Base-by-base conservation (phyloP, 192 early-diverging fungal genomes). In the Entomortierella beljakovae region DNA sequence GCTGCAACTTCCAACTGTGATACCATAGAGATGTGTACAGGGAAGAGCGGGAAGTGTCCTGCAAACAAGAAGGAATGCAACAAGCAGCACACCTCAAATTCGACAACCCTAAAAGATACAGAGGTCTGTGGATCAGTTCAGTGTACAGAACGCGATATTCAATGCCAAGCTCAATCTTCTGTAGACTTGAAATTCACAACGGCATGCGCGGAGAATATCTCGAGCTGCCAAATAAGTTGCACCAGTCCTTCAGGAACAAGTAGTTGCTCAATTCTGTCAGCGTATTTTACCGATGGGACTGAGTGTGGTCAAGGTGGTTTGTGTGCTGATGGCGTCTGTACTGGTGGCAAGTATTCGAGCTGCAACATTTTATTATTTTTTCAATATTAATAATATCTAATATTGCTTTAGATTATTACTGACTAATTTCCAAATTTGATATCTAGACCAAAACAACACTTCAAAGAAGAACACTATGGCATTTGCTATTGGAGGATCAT, bases 31-130 rank as follows among this genome's bases (percentile, higher is more conserved):
- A 76, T 58, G 43, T 76, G 73, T 40, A 64, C 66, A 25, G 74
- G 74, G 10, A 63, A 57, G 25, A 64, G 54, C 23, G 74, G 28
- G 32, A 77, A 77, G 22, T 77, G 74, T 48, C 74, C 74, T 0
- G 28, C 66, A 9, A 68, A 67, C n/a, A 77, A 69, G 60, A 77
- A 61, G 2, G 48, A 42, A 3, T 77, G 74, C 13, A 32, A n/a
- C 23, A 77, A 77, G 48, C 25, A 48, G 3, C 32, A 37, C 16
- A 28, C 70, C 10, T 56, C 62, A 28, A 64, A 65, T 37, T 23
- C 62, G 1, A 35, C 70, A 18, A 13, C 26, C 1, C 35, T 33
- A 23, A 51, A 50, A n/a, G 15, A 23, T 28, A 33, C 23, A 34
- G 22, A 9, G 8, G 59, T n/a, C 35, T 74, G 71, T 52, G 71